A percentile compares a stretch with the other conserved stretches of the same genome.
These are phyloP conservation scores for Dichotomocladium elegans DNA, from an alignment of 371 early-diverging fungal genomes.

Conservation along the genomic window DNA sequence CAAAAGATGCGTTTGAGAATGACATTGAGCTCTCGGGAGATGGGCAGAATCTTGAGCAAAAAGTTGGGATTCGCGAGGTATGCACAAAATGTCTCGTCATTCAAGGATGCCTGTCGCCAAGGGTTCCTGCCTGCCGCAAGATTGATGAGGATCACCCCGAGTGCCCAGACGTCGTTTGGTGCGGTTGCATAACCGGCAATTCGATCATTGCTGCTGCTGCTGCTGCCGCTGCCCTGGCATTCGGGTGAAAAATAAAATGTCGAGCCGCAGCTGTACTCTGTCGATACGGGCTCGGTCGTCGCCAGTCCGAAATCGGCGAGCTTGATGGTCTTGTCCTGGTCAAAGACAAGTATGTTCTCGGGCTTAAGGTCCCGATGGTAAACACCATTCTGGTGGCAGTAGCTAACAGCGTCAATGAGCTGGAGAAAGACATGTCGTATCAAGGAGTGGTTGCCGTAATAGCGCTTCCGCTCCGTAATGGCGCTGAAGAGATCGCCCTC, in stretches of 20 bases:
- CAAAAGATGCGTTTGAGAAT: conserved; percentile 73
- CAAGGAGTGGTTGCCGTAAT: conserved; percentile 42
- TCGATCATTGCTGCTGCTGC: conserved; percentile 15
- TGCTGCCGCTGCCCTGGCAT: conserved; percentile 65
- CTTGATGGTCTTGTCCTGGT: conserved; percentile 56
- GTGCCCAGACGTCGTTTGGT: conserved; percentile 81
- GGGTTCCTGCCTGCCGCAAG: conserved; percentile 75
- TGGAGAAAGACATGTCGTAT: conserved; percentile 59
- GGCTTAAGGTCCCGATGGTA: conserved; percentile 78
- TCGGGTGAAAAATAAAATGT: conserved; percentile 94
- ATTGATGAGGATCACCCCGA: conserved; percentile 81
- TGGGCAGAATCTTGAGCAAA: conserved; percentile 62
- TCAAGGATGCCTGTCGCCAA: conserved; percentile 72
- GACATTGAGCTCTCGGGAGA: conserved; percentile 65
- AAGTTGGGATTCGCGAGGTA: conserved; percentile 61
- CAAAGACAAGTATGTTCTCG: conserved; percentile 60
- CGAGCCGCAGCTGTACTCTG: conserved; percentile 88
- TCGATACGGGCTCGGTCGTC: conserved; percentile 67
- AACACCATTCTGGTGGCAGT: conserved; percentile 54
- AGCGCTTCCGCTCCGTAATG: conserved; percentile 56
- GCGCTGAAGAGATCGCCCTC: conserved; percentile 69
- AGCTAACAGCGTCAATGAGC: conserved; percentile 53
- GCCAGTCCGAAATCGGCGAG: conserved; percentile 94
- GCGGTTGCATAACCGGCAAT: conserved; percentile 57
- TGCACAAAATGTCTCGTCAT: conserved; percentile 70